Evolutionary conservation across 495 filamentous ascomycete species (phyloP), one percentile per base, ranked within the genome.

Genomic region (Penicillium cataractarum): DNA sequence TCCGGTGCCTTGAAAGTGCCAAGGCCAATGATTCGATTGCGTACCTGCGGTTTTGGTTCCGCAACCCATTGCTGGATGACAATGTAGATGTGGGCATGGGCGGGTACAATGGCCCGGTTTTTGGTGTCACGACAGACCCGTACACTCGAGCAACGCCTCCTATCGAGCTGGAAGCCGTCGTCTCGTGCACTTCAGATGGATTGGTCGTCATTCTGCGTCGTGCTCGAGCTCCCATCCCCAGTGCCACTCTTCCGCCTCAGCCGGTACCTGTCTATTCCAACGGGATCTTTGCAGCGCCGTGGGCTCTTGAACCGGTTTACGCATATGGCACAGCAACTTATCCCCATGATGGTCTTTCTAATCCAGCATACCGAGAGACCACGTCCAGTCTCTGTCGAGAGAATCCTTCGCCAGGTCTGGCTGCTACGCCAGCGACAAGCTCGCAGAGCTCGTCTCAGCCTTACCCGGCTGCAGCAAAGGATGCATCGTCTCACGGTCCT

Each of bases 11-110:
- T 46, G 92, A 96, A 70, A 88, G 87, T 65, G 92, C 92, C 7
- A 96, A 97, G 71, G 88, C 87, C n/a, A 96, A 97, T 66, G 92
- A 96, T 65, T 96, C 92, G 13, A 96, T 97, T 65, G 92, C 92
- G 15, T 97, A 97, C 66, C 80, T 97, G 55, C 89, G 92, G n/a
- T 97, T 97, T 70, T 91, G 86, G 83, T 93, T 88, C 72, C 84
- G 90, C 35, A 89, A 96, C 73, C 92, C 92, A 83, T 57, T 74
- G 35, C 61, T 78, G 56, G 78, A 80, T 52, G 82, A 83, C 0
- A 37, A 64, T 53, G 65, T 67, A 57, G 66, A 73, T 29, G 15
- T 64, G 64, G 29, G 64, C 19, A 26, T 64, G 61, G 24, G 64
- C 57, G 49, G 48, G n/a, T 19, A 40, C 49, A 35, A 51, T 32